Evolutionary conservation across 495 filamentous ascomycete genomes (phyloP), one percentile per base, ranked within the genome.

Genomic region (Penicillium macrosclerotiorum): DNA sequence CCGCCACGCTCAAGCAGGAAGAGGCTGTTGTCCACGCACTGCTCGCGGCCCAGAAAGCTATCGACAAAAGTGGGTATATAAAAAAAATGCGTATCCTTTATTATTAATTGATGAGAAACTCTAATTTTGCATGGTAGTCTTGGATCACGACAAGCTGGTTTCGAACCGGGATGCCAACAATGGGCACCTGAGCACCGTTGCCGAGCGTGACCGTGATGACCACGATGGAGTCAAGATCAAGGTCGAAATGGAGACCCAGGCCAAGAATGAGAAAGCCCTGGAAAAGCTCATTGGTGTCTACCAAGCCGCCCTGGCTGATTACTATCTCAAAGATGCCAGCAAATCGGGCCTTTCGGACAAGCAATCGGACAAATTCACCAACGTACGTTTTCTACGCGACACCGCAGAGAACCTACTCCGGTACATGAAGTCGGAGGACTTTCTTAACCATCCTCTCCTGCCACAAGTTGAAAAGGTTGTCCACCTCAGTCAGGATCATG

Each of bases 371-470:
- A 52, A 52, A 31, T 61, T 63, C 17, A 57, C 42, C 23, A 60
- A 59, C 8, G 67, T 70, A n/a, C 64, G 67, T 6, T 78, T 75
- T 37, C 65, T 78, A 14, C 72, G 73, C 3, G 74, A 78, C 47
- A 75, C 70, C 7, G 68, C 69, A 3, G 74, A 76, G 41, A 77
- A 77, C 45, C 53, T 64, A 0, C 46, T 74, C 8, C 55, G 42
- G 3, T 69, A 73, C 32, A 52, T 76, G 16, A 42, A 50, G 12
- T n/a, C 42, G 1, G 54, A 68, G 20, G 54, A 54, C 25, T 18
- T 26, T 2, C n/a, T 54, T 12, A 29, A 40, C 3, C 49, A 65
- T 31, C 37, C 35, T 13, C 37, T 63, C 31, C 37, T 74, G 14
- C 36, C 55, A 0, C 69, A 77, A 31, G 40, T 77, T 14, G 29